These are phyloP conservation scores for Lactarius sanguifluus DNA, from an alignment of 768 basidiomycete genomes.

Conservation along the genomic window DNA sequence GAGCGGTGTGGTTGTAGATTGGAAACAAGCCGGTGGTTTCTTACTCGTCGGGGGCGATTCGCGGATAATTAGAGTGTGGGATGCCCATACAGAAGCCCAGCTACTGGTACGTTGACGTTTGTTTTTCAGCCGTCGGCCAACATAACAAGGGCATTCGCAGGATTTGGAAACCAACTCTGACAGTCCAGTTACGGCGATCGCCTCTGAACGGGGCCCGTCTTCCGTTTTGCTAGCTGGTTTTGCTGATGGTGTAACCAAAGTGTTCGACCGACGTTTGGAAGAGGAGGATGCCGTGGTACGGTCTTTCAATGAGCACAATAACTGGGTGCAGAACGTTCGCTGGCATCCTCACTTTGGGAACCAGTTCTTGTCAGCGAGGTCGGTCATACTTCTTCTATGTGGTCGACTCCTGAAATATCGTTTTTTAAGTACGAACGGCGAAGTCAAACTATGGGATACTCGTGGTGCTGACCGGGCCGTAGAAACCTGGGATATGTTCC, in stretches of 20 bases:
- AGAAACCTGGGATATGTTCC: conserved; percentile 62
- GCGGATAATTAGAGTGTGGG: conserved; percentile 88
- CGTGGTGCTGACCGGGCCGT: conserved; percentile 60
- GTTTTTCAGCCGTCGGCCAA: neutral
- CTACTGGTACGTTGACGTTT: conserved; percentile 53
- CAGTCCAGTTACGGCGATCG: conserved; percentile 83
- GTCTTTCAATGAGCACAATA: conserved; percentile 68
- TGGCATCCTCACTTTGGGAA: conserved; percentile 70
- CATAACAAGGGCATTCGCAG: conserved; percentile 42
- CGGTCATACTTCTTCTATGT: conserved; percentile 30
- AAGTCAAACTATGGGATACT: conserved; percentile 89
- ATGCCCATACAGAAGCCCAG: conserved; percentile 85
- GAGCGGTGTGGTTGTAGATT: conserved; percentile 83
- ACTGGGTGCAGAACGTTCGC: conserved; percentile 90
- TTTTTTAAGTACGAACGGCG: conserved; percentile 71
- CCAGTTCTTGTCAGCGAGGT: conserved; percentile 89
- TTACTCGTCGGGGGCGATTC: conserved; percentile 92
- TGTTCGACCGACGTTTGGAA: conserved; percentile 89
- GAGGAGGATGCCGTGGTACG: conserved; percentile 82
- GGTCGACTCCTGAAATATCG: conserved; percentile 11
- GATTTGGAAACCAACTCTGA: conserved; percentile 89
- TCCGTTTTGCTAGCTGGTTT: conserved; percentile 88
- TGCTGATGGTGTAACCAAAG: conserved; percentile 84
- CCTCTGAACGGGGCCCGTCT: conserved; percentile 71
- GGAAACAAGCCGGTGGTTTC: conserved; percentile 87